Conservation (phyloP, 2,329 filamentous ascomycete species). For the Alternaria brassicae region DNA sequence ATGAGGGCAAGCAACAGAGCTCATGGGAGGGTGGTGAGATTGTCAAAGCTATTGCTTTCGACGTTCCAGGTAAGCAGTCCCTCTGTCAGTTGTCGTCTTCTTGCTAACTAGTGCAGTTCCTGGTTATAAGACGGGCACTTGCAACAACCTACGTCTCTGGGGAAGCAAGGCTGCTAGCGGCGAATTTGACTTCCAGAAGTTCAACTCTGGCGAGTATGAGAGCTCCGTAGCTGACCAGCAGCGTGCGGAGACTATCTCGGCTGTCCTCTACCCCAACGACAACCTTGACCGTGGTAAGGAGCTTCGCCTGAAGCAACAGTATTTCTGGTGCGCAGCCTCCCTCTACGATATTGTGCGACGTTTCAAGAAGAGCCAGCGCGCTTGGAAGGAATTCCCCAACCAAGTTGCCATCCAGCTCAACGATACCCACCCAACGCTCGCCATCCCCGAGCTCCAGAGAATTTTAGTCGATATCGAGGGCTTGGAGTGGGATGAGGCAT, state of each 20-base stretch:
- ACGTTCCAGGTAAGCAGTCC: constrained; percentile 65
- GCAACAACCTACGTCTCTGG: constrained; percentile 97
- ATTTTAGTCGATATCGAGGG: constrained; percentile 90
- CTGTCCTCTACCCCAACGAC: constrained; percentile 96
- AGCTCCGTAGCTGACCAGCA: constrained; percentile 98
- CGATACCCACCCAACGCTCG: constrained; percentile 95
- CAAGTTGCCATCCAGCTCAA: constrained; percentile 98
- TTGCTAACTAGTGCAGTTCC: constrained; percentile 68
- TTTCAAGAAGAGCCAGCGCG: constrained; percentile 95
- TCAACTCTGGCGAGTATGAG: constrained; percentile 98
- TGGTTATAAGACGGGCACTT: constrained; percentile 86
- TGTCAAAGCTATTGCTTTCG: constrained; percentile 90
- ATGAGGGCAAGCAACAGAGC: constrained; percentile 74
- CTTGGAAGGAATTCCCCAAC: constrained; percentile 91
- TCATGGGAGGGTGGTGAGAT: constrained; percentile 94
- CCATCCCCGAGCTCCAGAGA: constrained; percentile 93
- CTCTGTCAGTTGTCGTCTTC: too few species aligned
- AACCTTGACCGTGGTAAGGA: constrained; percentile 97
- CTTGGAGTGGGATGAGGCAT: constrained; percentile 91
- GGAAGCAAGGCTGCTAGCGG: constrained; percentile 96
- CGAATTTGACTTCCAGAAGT: constrained; percentile 99
- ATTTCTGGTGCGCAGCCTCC: constrained; percentile 99
- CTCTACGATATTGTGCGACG: constrained; percentile 94
- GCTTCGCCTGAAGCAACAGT: constrained; percentile 96
- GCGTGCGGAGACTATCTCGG: constrained; percentile 97